phyloP scores from a whole-genome alignment of 1,284 basidiomycete genomes.

The Mixia osmundae region DNA sequence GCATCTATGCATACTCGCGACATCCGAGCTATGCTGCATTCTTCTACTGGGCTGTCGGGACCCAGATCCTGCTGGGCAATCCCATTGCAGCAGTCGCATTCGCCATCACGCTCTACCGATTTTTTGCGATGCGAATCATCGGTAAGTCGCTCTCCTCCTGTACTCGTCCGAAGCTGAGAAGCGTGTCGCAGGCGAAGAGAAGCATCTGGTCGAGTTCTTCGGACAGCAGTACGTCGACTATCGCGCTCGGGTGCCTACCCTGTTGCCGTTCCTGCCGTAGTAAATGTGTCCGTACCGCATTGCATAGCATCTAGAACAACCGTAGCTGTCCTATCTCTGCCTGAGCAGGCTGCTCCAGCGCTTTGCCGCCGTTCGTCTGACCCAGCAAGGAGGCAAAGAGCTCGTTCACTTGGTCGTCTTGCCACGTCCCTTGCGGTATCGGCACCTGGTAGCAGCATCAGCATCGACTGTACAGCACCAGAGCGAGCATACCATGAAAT shows the following conservation, averaged over 20 bases:
- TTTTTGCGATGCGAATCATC: slow-evolving; percentile 60
- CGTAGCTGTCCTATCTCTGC: too few species aligned
- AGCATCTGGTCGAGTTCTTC: slow-evolving; percentile 48
- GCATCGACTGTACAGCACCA: too few species aligned
- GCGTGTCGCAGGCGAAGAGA: slow-evolving; percentile 41
- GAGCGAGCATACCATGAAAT: too few species aligned
- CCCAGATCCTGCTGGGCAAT: slow-evolving; percentile 63
- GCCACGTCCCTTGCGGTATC: slow-evolving; percentile 39
- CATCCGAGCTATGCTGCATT: slow-evolving; percentile 96
- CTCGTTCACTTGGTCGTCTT: slow-evolving; percentile 81
- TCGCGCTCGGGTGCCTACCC: slow-evolving; percentile 39
- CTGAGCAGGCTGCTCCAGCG: too few species aligned
- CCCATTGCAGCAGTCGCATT: slow-evolving; percentile 36
- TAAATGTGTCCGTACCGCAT: too few species aligned
- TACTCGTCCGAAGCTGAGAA: background rate
- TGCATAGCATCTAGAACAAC: too few species aligned
- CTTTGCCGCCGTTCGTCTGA: background rate
- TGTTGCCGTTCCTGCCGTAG: slow-evolving; percentile 39
- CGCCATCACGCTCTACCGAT: slow-evolving; percentile 45
- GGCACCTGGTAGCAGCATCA: too few species aligned
- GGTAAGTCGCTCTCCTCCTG: slow-evolving; percentile 29
- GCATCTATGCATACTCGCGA: slow-evolving; percentile 63
- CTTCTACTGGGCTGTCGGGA: slow-evolving; percentile 92
- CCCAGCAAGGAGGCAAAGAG: slow-evolving; percentile 65
- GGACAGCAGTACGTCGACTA: slow-evolving; percentile 53